Evolutionary conservation across 768 basidiomycete genomes (phyloP).

Genomic region (Ephemerocybe angulata): DNA sequence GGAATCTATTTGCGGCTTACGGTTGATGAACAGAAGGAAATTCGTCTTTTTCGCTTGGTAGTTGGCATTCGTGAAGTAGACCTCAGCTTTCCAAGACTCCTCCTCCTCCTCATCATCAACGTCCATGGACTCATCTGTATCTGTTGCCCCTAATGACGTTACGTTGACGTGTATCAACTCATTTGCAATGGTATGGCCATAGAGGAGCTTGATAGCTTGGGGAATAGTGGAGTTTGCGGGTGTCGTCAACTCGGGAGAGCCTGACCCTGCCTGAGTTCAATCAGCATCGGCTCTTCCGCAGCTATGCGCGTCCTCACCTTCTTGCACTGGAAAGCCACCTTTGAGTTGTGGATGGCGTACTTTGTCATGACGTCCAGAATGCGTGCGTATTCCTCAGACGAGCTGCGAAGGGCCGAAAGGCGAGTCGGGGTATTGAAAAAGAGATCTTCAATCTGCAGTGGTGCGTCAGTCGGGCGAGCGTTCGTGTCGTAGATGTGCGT

Average conservation of each 20-base stretch:
- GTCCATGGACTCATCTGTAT: constrained; percentile 30
- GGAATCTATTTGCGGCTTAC: constrained; percentile 41
- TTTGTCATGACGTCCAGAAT: constrained; percentile 90
- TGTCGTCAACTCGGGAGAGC: constrained; percentile 78
- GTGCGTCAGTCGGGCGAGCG: too few species aligned
- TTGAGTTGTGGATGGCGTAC: constrained; percentile 92
- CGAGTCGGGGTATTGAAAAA: constrained; percentile 93
- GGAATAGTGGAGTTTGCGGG: constrained; percentile 60
- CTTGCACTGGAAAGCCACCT: constrained; percentile 84
- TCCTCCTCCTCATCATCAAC: constrained; percentile 24
- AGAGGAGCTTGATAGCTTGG: constrained; percentile 75
- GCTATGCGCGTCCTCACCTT: constrained; percentile 49
- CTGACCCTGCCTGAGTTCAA: constrained; percentile 56
- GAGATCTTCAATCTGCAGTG: constrained; percentile 80
- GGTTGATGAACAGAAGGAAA: constrained; percentile 92
- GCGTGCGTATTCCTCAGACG: constrained; percentile 88
- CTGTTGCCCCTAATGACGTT: constrained; percentile 33
- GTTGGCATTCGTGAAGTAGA: constrained; percentile 81
- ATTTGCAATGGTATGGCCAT: constrained; percentile 76
- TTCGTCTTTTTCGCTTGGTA: constrained; percentile 84
- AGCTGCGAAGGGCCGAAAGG: constrained; percentile 74
- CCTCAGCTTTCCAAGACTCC: constrained; percentile 68
- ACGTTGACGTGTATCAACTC: constrained; percentile 56
- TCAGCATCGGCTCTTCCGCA: not conserved
- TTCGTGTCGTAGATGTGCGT: too few species aligned